A percentile compares a stretch with the other conserved stretches of the same genome.
Evolutionary conservation across 805 yeast genomes (phyloP).

Genomic region (Sporopachydermia quercuum): DNA sequence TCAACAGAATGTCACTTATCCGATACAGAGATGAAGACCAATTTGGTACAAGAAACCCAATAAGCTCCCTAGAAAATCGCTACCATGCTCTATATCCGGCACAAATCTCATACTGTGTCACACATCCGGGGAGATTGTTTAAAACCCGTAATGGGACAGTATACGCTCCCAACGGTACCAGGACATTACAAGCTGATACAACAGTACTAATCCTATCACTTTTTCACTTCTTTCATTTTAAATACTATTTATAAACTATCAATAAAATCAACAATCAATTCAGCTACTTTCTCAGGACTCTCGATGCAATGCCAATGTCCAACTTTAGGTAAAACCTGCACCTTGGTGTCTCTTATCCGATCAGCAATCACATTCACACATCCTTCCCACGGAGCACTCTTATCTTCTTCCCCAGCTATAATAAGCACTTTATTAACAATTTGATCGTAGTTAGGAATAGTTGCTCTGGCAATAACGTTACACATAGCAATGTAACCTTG

Average conservation of each 20-base stretch:
- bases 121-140: too few relatives aligned
- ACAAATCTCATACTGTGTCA: too few relatives aligned
- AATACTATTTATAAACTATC: neutral
- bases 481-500: neutral
- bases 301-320: neutral
- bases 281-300: neutral
- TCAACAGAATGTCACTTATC: too few relatives aligned
- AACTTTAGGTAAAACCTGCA: neutral
- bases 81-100: too few relatives aligned
- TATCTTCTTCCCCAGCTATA: neutral
- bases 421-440: neutral
- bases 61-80: too few relatives aligned
- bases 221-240: too few relatives aligned
- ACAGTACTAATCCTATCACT: too few relatives aligned
- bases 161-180: too few relatives aligned
- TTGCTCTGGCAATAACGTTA: neutral
- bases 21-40: too few relatives aligned
- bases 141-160: too few relatives aligned
- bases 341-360: neutral
- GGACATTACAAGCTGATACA: too few relatives aligned
- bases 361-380: constrained; percentile 1
- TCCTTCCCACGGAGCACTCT: neutral
- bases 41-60: too few relatives aligned
- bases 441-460: neutral
- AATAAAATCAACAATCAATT: neutral